A percentile compares a stretch with the other conserved stretches of the same genome.
phyloP scores from a whole-genome alignment of 139 green algal genomes.

The Desmodesmus armatus region DNA sequence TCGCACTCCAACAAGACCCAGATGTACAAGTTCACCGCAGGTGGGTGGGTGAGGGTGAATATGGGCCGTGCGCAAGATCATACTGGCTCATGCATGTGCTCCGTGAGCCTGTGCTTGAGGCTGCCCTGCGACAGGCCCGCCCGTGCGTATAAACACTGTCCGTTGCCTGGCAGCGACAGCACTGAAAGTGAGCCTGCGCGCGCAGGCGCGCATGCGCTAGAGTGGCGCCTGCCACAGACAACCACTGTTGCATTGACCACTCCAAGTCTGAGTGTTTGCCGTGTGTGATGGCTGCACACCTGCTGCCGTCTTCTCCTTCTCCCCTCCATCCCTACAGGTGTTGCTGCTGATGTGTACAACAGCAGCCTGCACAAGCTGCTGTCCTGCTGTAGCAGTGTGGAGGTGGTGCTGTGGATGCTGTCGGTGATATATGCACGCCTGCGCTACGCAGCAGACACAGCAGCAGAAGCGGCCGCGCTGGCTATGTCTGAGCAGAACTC shows the following conservation, averaged over 20 bases:
- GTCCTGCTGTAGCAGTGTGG: not conserved
- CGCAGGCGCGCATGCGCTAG: no score
- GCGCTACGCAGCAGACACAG: not conserved
- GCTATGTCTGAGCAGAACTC: not conserved
- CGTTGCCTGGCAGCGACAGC: no score
- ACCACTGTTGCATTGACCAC: not conserved
- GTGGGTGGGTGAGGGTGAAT: no score
- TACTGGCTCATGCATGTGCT: no score
- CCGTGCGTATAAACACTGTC: no score
- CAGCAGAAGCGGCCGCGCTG: not conserved
- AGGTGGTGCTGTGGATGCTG: conserved; percentile 28
- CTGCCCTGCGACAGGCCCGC: no score
- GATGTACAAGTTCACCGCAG: not conserved
- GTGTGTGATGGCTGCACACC: not conserved
- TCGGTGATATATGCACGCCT: conserved; percentile 10
- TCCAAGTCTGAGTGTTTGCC: not conserved
- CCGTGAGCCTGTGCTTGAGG: no score
- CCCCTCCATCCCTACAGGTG: not conserved
- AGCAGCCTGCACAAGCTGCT: conserved; percentile 15
- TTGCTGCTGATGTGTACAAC: conserved; percentile 41
- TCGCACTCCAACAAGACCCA: not conserved
- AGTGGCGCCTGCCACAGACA: not conserved
- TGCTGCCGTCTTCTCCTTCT: not conserved
- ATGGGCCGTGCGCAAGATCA: not conserved
- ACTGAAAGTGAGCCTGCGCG: no score